phyloP scores from a whole-genome alignment of 2,329 filamentous ascomycete species.

The Sporothrix luriei region DNA sequence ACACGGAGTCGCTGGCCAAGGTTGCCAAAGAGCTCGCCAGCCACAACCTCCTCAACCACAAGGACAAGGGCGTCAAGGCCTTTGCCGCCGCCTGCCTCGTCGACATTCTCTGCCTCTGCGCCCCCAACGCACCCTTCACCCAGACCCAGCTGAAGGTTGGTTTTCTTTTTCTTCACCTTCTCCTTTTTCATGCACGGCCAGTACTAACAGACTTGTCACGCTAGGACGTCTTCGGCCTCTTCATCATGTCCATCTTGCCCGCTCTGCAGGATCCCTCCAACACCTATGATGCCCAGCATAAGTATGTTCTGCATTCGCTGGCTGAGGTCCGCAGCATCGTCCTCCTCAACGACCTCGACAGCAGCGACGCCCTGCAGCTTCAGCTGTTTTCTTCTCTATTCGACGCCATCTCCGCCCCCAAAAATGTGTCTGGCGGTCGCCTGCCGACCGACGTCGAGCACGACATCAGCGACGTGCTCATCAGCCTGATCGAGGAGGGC shows the following conservation, averaged over 20 bases:
- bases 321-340: constrained; percentile 94
- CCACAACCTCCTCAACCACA: constrained; percentile 81
- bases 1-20: constrained; percentile 78
- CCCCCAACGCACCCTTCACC: constrained; percentile 92
- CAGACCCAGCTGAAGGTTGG: constrained; percentile 83
- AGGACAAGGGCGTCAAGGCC: constrained; percentile 89
- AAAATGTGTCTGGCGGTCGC: constrained; percentile 74
- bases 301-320: constrained; percentile 85
- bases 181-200: too few species aligned
- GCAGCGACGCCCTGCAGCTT: constrained; percentile 75
- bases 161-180: background rate
- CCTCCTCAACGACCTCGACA: constrained; percentile 83
- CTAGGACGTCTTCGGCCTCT: constrained; percentile 89
- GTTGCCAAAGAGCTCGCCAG: constrained; percentile 84
- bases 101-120: constrained; percentile 88
- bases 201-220: constrained; percentile 19
- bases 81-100: constrained; percentile 88
- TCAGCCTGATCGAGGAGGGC: constrained; percentile 84
- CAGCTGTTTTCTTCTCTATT: constrained; percentile 87
- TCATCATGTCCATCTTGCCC: constrained; percentile 80
- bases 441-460: constrained; percentile 92
- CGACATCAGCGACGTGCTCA: constrained; percentile 83
- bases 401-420: constrained; percentile 83
- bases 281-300: constrained; percentile 89
- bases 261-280: constrained; percentile 83